Evolutionary conservation across 805 yeast species (phyloP).

Genomic region (Cyberlindnera mycetangii): DNA sequence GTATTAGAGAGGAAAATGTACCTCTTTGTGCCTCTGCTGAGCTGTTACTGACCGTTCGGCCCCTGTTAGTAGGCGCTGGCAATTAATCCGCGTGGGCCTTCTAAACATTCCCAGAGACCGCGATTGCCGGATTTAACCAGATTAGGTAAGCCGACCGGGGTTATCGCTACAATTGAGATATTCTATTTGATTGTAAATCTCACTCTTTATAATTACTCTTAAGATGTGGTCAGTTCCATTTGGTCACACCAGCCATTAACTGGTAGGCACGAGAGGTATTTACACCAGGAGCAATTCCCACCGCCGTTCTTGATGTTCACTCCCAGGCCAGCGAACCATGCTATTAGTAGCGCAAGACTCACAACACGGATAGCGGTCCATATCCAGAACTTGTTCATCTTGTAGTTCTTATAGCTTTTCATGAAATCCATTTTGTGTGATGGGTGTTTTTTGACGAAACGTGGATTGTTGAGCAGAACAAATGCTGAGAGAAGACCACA

Average conservation of each 20-base stretch:
- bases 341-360: constrained; percentile 42
- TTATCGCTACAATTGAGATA: neutral
- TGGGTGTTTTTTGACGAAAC: constrained; percentile 31
- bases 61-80: neutral
- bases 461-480: constrained; percentile 54
- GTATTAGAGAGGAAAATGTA: too few species aligned
- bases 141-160: neutral
- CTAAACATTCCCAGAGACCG: neutral
- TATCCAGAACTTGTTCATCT: constrained; percentile 39
- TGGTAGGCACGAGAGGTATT: constrained; percentile 67
- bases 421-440: constrained; percentile 10
- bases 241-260: constrained; percentile 67
- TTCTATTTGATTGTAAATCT: neutral
- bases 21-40: too few species aligned
- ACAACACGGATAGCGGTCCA: constrained; percentile 53
- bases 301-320: constrained; percentile 49
- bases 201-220: neutral
- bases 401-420: constrained; percentile 26
- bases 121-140: neutral
- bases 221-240: constrained; percentile 31
- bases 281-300: constrained; percentile 66
- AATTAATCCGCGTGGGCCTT: neutral
- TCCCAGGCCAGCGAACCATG: constrained; percentile 48
- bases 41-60: too few species aligned
- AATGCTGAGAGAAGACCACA: constrained; percentile 53